These are phyloP conservation scores for Colletotrichum scovillei DNA, from an alignment of 2,329 filamentous ascomycete genomes.

Conservation along the genomic window DNA sequence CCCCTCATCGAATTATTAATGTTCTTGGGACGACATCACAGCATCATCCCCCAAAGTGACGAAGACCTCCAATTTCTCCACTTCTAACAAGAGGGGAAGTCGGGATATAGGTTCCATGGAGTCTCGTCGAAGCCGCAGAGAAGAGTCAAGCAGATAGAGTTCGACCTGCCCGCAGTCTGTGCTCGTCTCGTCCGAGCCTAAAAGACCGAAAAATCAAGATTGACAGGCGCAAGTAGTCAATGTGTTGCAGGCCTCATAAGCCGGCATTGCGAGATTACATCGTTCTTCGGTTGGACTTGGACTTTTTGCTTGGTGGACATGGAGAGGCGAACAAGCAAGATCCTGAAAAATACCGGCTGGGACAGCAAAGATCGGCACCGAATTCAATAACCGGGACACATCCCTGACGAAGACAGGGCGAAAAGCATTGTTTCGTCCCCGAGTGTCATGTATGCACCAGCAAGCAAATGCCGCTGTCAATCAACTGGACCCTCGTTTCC, in stretches of 20 bases:
- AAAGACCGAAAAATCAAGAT: slow-evolving; percentile 6
- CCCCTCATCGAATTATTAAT: slow-evolving; percentile 19
- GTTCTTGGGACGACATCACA: slow-evolving; percentile 23
- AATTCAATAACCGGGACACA: slow-evolving; percentile 3
- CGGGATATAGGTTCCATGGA: slow-evolving; percentile 3
- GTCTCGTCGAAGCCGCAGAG: not conserved
- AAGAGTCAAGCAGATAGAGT: slow-evolving; percentile 30
- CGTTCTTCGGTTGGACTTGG: slow-evolving; percentile 1
- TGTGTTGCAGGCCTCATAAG: slow-evolving; percentile 15
- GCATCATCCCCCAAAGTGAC: slow-evolving; percentile 6
- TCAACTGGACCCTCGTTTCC: slow-evolving; percentile 9
- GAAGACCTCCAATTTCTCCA: slow-evolving; percentile 12
- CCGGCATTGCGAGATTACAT: slow-evolving; percentile 3
- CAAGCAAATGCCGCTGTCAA: slow-evolving; percentile 25
- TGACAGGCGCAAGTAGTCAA: slow-evolving; percentile 32
- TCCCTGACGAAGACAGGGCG: slow-evolving; percentile 26
- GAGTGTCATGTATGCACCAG: slow-evolving; percentile 22
- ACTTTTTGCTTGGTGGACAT: not conserved
- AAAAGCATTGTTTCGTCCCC: slow-evolving; percentile 24
- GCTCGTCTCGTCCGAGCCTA: slow-evolving; percentile 28
- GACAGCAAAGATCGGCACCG: slow-evolving; percentile 22
- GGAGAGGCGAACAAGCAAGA: slow-evolving; percentile 26
- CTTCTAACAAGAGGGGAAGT: slow-evolving; percentile 15
- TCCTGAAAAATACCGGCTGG: slow-evolving; percentile 14
- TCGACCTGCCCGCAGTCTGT: slow-evolving; percentile 32